These are phyloP conservation scores for Coniochaeta sp. DNA, from an alignment of 2,329 filamentous ascomycete species.

Conservation along the genomic window DNA sequence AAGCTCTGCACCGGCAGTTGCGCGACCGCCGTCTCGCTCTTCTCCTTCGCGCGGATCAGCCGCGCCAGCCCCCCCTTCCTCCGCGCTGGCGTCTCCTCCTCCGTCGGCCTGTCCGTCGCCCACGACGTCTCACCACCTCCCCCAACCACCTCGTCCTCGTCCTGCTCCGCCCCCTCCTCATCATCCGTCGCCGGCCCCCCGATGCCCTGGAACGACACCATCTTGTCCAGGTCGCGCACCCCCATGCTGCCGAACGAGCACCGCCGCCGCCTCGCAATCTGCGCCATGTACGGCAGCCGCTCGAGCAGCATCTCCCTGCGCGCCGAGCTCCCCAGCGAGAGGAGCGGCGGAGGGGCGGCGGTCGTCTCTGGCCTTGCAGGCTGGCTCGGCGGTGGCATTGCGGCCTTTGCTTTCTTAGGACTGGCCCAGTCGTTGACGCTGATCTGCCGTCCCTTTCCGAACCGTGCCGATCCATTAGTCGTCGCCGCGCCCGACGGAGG, in stretches of 20 bases:
- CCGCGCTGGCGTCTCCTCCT: constrained; percentile 43
- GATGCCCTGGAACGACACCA: constrained; percentile 60
- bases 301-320: constrained; percentile 74
- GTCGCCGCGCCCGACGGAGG: constrained; percentile 25
- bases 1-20: constrained; percentile 54
- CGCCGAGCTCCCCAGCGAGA: constrained; percentile 58
- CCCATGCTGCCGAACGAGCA: constrained; percentile 25
- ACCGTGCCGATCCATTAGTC: constrained; percentile 11
- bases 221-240: constrained; percentile 56
- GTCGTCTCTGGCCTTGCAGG: constrained; percentile 8
- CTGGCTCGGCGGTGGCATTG: constrained; percentile 6
- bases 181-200: constrained; percentile 34
- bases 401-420: constrained; percentile 15
- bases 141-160: constrained; percentile 11
- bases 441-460: constrained; percentile 5
- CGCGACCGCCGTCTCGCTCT: constrained; percentile 19
- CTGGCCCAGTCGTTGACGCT: constrained; percentile 12
- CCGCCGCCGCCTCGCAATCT: constrained; percentile 46
- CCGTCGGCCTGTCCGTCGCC: constrained; percentile 54
- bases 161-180: constrained; percentile 36
- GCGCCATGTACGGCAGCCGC: constrained; percentile 75
- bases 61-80: constrained; percentile 30
- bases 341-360: constrained; percentile 27
- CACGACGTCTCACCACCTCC: constrained; percentile 40
- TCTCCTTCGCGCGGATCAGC: constrained; percentile 15